Conservation (phyloP, 1,284 basidiomycete genomes). For the Xerocomus nothofagi region DNA sequence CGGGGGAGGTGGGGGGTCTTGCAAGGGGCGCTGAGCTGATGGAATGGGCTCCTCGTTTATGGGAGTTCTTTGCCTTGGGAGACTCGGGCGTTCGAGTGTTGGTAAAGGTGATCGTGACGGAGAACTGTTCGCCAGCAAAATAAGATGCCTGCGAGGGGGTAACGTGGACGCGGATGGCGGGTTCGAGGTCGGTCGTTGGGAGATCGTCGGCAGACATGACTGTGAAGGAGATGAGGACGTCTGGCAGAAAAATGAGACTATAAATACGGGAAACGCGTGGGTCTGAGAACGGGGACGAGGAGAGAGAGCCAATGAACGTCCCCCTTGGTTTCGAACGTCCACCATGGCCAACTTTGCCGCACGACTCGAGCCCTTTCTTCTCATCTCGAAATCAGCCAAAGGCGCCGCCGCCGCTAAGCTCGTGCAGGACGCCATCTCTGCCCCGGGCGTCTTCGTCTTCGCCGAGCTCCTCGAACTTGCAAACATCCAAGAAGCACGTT, state of each 20-base stretch:
- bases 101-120: constrained; percentile 83
- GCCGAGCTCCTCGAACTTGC: constrained; percentile 81
- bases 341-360: constrained; percentile 48
- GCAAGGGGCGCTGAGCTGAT: constrained; percentile 74
- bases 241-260: constrained; percentile 5
- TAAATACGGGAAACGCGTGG: constrained; percentile 15
- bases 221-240: background rate
- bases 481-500: constrained; percentile 77
- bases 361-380: constrained; percentile 83
- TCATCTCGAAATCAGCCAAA: constrained; percentile 87
- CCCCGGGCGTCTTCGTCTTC: constrained; percentile 89
- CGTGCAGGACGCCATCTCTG: constrained; percentile 80
- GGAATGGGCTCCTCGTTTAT: constrained; percentile 70
- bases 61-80: constrained; percentile 43
- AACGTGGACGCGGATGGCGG: constrained; percentile 63
- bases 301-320: background rate
- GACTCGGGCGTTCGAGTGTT: constrained; percentile 67
- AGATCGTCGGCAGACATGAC: constrained; percentile 26
- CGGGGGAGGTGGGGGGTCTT: constrained; percentile 76
- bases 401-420: constrained; percentile 91
- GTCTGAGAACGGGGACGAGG: constrained; percentile 19
- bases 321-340: constrained; percentile 20
- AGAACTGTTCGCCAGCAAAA: constrained; percentile 89
- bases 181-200: constrained; percentile 35
- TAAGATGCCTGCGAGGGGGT: constrained; percentile 85